A percentile compares a stretch with the other conserved stretches of the same genome.
phyloP scores from a whole-genome alignment of 768 basidiomycete species.

The Lentinula sp. region DNA sequence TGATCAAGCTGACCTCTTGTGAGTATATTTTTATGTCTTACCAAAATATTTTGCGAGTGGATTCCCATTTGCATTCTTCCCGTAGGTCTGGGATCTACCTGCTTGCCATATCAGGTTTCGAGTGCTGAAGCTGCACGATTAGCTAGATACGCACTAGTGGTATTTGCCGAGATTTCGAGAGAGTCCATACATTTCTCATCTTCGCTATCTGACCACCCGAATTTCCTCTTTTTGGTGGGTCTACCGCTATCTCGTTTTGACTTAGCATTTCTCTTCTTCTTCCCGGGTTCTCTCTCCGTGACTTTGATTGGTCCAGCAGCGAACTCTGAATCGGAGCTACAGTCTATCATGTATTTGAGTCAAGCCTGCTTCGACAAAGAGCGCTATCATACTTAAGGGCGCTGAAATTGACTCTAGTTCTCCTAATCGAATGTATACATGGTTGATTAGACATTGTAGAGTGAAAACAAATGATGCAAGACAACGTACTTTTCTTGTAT shows the following conservation, averaged over 20 bases:
- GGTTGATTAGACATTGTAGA: neutral
- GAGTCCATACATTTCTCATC: neutral
- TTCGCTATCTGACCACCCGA: neutral
- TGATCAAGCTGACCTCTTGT: neutral
- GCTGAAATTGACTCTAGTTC: conserved; percentile 3
- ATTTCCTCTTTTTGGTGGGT: neutral
- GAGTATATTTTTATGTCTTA: neutral
- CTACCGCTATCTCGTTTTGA: neutral
- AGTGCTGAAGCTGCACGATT: neutral
- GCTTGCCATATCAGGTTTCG: neutral
- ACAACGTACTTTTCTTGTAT: neutral
- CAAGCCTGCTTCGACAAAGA: neutral
- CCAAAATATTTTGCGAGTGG: neutral
- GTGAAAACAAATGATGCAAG: neutral
- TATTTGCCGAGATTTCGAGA: neutral
- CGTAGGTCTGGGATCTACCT: neutral
- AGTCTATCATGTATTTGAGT: conserved; percentile 19
- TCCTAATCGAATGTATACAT: neutral
- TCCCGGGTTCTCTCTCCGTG: conserved; percentile 19
- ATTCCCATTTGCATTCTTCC: neutral
- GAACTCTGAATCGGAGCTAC: conserved; percentile 47
- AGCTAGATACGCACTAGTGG: neutral
- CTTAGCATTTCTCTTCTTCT: conserved; percentile 16
- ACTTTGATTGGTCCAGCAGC: conserved; percentile 24
- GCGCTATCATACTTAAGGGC: conserved; percentile 3